Evolutionary conservation across 1,139 yeast species (phyloP), one percentile per base, ranked within the genome.

Genomic region (Debaryomyces subglobosus): DNA sequence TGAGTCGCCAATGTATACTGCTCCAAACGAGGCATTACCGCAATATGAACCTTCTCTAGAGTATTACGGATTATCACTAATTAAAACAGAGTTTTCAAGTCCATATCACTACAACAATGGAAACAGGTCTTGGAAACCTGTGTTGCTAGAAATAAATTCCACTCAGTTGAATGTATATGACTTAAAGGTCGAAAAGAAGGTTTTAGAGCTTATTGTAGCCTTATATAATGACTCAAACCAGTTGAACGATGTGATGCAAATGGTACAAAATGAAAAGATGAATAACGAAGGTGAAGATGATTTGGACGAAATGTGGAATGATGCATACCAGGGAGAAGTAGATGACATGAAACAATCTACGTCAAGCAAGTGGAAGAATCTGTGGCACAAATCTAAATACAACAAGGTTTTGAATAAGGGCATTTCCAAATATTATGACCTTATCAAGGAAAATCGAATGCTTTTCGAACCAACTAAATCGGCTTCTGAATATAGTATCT

Each of bases 111-210:
- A 58, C 48, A 68, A 67, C 54, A 56, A 51, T 24, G 59, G 63
- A 7, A 59, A 57, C 23, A 48, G 72, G 25, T 48, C 57, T 7
- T 82, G 86, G 86, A 64, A 65, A 45, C 76, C 79, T 0, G 81
- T 78, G 37, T 60, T 78, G 41, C 62, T 81, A n/a, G 84, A 78
- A 52, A 63, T 84, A 47, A 81, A 82, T 62, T 80, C 82, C 51
- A 84, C 86, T 16, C 85, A 81, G 58, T 67, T 84, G 44, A 74
- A 74, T 44, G 50, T 84, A 16, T 74, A 77, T 53, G 63, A 63
- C 23, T 49, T 75, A 18, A 59, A 61, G n/a, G 59, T 61, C 10
- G 66, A 63, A 7, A 63, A 60, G 35, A 54, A 59, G 42, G 49
- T 68, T n/a, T 49, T 50, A 16, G 62, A 62, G n/a, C 51, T 68